These are phyloP conservation scores for Pouteria campechiana DNA, from an alignment of 179 eudicot genomes.

Conservation along the genomic window DNA sequence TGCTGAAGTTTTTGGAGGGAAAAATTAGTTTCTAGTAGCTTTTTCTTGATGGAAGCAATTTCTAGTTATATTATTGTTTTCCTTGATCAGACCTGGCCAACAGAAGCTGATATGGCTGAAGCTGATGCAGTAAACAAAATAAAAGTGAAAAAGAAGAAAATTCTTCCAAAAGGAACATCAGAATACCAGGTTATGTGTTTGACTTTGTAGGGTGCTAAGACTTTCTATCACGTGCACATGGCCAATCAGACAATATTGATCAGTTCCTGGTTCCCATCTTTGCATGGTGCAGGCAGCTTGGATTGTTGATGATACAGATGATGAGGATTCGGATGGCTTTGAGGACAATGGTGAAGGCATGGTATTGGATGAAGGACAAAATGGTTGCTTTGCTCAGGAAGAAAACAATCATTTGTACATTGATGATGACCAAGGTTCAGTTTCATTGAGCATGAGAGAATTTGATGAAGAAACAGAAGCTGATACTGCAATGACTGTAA, in stretches of 20 bases:
- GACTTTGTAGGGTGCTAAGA: neutral
- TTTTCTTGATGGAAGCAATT: neutral
- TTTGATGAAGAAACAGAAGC: conserved; percentile 70
- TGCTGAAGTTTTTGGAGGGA: too few relatives aligned
- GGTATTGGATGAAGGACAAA: conserved; percentile 56
- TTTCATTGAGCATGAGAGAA: conserved; percentile 41
- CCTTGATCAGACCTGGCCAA: conserved; percentile 83
- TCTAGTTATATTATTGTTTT: neutral
- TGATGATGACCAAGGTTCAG: conserved; percentile 78
- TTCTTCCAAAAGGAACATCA: conserved; percentile 70
- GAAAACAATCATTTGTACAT: conserved; percentile 28
- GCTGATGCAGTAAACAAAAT: conserved; percentile 59
- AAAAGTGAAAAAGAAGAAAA: conserved; percentile 47
- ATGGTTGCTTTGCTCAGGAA: conserved; percentile 16
- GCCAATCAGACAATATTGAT: too few relatives aligned
- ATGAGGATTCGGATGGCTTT: conserved; percentile 35
- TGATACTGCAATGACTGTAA: conserved; percentile 79
- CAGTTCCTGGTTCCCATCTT: neutral
- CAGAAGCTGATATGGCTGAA: conserved; percentile 94
- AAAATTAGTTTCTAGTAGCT: neutral
- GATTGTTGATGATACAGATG: conserved; percentile 74
- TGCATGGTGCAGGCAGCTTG: conserved; percentile 99
- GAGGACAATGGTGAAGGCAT: conserved; percentile 64
- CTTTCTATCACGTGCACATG: neutral
- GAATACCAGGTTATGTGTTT: conserved; percentile 71